Evolutionary conservation across 2,329 filamentous ascomycete genomes (phyloP).

Genomic region (Microcyclospora pomicola): DNA sequence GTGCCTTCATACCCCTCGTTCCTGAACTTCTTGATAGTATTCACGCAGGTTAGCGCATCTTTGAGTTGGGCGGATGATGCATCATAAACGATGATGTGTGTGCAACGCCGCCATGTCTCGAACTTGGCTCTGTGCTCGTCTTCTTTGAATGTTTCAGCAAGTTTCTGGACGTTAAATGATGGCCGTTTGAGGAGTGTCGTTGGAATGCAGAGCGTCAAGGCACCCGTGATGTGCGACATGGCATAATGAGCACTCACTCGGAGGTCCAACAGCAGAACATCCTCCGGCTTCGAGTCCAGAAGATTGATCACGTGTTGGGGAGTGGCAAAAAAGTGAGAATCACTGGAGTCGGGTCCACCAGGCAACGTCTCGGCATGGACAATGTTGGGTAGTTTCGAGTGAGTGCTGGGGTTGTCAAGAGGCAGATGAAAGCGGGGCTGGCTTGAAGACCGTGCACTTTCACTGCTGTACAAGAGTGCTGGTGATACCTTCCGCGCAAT

Average conservation of each 20-base stretch:
- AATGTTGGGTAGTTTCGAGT: slow-evolving; percentile 6
- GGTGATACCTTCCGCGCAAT: slow-evolving; percentile 34
- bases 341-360: slow-evolving; percentile 13
- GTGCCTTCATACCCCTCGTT: slow-evolving; percentile 67
- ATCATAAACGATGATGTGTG: slow-evolving; percentile 79
- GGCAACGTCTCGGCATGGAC: slow-evolving; percentile 36
- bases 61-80: slow-evolving; percentile 60
- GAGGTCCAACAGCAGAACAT: slow-evolving; percentile 66
- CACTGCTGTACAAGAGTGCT: slow-evolving; percentile 26
- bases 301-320: slow-evolving; percentile 37
- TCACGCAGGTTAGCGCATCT: slow-evolving; percentile 66
- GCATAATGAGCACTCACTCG: slow-evolving; percentile 74
- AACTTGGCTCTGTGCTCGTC: slow-evolving; percentile 59
- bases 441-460: slow-evolving; percentile 13
- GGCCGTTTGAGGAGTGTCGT: slow-evolving; percentile 84
- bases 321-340: slow-evolving; percentile 29
- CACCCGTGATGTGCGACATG: slow-evolving; percentile 59
- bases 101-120: slow-evolving; percentile 57
- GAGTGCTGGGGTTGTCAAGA: slow-evolving; percentile 12
- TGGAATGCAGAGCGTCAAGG: slow-evolving; percentile 85
- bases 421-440: slow-evolving; percentile 17
- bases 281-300: slow-evolving; percentile 30
- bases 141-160: slow-evolving; percentile 72
- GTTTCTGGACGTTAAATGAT: slow-evolving; percentile 77
- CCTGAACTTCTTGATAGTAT: slow-evolving; percentile 86